These are phyloP conservation scores for Lophiotrema nucula DNA, from an alignment of 495 filamentous ascomycete genomes.

Conservation along the genomic window DNA sequence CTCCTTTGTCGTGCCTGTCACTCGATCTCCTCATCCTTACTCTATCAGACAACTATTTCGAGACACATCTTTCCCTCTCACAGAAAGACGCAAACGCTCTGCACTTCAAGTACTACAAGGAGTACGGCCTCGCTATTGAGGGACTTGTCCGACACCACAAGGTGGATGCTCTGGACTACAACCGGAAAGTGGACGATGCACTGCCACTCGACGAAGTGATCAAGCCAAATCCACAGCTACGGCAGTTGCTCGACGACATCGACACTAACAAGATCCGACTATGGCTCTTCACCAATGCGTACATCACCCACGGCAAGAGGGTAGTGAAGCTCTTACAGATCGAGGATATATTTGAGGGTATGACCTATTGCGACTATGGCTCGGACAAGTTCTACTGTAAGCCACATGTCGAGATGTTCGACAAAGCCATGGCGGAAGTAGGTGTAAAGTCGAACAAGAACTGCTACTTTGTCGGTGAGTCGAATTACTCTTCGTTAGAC, in stretches of 20 bases:
- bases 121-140: constrained; percentile 95
- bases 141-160: constrained; percentile 91
- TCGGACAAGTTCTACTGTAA: constrained; percentile 73
- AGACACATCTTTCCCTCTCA: constrained; percentile 69
- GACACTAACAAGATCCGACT: constrained; percentile 75
- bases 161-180: constrained; percentile 94
- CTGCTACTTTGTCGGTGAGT: constrained; percentile 84
- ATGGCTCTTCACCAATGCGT: constrained; percentile 97
- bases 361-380: constrained; percentile 89
- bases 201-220: constrained; percentile 84
- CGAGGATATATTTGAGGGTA: constrained; percentile 86
- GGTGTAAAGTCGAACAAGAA: constrained; percentile 46
- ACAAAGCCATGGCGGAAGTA: constrained; percentile 62
- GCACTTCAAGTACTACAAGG: constrained; percentile 87
- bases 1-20: neutral
- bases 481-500: neutral
- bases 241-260: constrained; percentile 73
- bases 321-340: constrained; percentile 79
- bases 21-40: neutral
- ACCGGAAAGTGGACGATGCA: constrained; percentile 90
- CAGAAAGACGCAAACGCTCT: constrained; percentile 74
- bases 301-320: constrained; percentile 78
- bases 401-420: constrained; percentile 78
- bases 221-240: constrained; percentile 69
- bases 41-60: constrained; percentile 69